Conservation (phyloP, 805 yeast genomes). For the Candida khao-thaluensis region DNA sequence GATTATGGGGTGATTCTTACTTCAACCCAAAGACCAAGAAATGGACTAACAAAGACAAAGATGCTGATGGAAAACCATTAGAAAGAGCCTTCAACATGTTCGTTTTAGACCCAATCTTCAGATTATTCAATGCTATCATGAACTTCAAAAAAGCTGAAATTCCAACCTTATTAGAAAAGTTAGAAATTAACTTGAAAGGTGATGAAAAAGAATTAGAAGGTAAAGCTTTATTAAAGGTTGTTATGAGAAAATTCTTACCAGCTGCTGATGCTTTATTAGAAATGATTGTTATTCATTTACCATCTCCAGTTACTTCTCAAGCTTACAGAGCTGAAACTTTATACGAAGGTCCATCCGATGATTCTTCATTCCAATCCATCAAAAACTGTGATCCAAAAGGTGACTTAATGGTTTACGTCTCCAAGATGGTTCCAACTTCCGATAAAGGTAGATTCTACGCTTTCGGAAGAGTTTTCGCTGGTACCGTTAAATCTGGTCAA, state of each 20-base stretch:
- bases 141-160: conserved; percentile 98
- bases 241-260: conserved; percentile 99
- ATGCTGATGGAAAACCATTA: conserved; percentile 90
- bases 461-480: conserved; percentile 99
- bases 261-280: conserved; percentile 99
- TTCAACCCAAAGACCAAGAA: conserved; percentile 99
- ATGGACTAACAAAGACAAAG: conserved; percentile 96
- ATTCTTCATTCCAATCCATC: conserved; percentile 85
- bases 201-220: conserved; percentile 99
- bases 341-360: conserved; percentile 98
- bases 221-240: conserved; percentile 96
- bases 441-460: conserved; percentile 99
- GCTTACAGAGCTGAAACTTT: conserved; percentile 98
- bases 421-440: conserved; percentile 99
- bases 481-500: conserved; percentile 98
- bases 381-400: conserved; percentile 98
- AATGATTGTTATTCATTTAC: conserved; percentile 97
- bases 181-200: conserved; percentile 89
- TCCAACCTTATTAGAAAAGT: conserved; percentile 86
- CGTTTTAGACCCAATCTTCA: conserved; percentile 98
- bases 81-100: conserved; percentile 99
- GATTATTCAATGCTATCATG: conserved; percentile 95
- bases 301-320: conserved; percentile 99
- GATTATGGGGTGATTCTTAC: conserved; percentile 99
- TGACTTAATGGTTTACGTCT: conserved; percentile 97